Evolutionary conservation across 345 rosid genomes (phyloP).

Genomic region (Citrus australasica): DNA sequence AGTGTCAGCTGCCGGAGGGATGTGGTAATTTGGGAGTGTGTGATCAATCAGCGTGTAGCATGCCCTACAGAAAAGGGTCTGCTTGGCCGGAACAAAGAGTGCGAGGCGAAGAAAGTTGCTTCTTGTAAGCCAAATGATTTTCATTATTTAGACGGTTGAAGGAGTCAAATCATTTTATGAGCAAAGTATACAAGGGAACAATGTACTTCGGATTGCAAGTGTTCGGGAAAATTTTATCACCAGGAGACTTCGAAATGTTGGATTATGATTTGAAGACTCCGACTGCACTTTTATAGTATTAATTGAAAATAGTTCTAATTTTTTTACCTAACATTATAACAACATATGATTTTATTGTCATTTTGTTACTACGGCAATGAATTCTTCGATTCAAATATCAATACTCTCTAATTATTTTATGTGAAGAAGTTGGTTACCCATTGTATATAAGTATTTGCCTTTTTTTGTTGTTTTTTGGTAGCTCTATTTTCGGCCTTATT

Average conservation of each 20-base stretch:
- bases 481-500: no score
- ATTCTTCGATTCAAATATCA: no score
- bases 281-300: not conserved
- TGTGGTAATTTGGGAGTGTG: constrained; percentile 42
- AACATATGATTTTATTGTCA: no score
- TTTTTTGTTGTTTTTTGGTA: no score
- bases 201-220: constrained; percentile 53
- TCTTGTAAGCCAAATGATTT: constrained; percentile 29
- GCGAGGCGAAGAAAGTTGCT: constrained; percentile 23
- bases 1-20: constrained; percentile 38
- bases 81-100: constrained; percentile 36
- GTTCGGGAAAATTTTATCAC: constrained; percentile 50
- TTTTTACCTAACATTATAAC: no score
- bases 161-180: constrained; percentile 45
- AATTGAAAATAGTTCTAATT: no score
- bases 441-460: no score
- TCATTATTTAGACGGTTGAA: constrained; percentile 32
- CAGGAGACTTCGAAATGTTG: constrained; percentile 40
- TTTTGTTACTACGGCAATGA: no score
- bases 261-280: constrained; percentile 54
- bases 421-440: no score
- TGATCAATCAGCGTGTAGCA: constrained; percentile 36
- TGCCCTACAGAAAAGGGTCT: constrained; percentile 28
- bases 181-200: constrained; percentile 39
- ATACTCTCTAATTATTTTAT: no score